Conservation (phyloP, 441 rosid species). For the Pelargonium fulgidum region DNA sequence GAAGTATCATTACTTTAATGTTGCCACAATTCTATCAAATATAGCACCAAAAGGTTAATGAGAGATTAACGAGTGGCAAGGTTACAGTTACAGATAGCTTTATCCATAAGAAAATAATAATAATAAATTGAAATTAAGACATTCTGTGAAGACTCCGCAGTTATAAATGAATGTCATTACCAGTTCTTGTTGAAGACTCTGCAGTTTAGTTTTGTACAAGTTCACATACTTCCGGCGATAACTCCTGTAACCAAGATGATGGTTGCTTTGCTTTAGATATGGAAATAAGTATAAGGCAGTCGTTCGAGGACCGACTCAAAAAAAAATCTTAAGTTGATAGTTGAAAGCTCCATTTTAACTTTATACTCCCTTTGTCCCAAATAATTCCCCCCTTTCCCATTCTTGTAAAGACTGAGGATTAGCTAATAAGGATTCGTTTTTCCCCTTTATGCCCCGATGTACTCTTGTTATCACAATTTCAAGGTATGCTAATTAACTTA, state of each 20-base stretch:
- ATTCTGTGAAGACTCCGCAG: slow-evolving; percentile 10
- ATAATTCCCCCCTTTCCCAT: no score
- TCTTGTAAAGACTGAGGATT: no score
- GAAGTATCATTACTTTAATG: neutral
- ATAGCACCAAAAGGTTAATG: neutral
- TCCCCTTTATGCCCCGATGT: no score
- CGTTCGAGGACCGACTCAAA: neutral
- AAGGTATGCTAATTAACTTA: no score
- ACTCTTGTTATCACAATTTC: no score
- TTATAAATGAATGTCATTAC: slow-evolving; percentile 27
- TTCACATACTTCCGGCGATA: slow-evolving; percentile 65
- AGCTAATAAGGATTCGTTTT: no score
- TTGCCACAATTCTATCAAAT: neutral
- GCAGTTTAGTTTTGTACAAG: slow-evolving; percentile 71
- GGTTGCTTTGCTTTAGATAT: slow-evolving; percentile 10
- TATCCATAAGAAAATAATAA: neutral
- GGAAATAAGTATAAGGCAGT: slow-evolving; percentile 15
- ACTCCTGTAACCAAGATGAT: slow-evolving; percentile 42
- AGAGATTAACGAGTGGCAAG: neutral
- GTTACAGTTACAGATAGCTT: neutral
- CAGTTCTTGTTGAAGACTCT: slow-evolving; percentile 68
- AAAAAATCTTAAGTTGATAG: neutral
- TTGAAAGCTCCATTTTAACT: no score
- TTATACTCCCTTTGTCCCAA: no score
- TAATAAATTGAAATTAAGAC: neutral